Conservation (phyloP, 176 grass and related monocot genomes). For the Paspalum notatum region DNA sequence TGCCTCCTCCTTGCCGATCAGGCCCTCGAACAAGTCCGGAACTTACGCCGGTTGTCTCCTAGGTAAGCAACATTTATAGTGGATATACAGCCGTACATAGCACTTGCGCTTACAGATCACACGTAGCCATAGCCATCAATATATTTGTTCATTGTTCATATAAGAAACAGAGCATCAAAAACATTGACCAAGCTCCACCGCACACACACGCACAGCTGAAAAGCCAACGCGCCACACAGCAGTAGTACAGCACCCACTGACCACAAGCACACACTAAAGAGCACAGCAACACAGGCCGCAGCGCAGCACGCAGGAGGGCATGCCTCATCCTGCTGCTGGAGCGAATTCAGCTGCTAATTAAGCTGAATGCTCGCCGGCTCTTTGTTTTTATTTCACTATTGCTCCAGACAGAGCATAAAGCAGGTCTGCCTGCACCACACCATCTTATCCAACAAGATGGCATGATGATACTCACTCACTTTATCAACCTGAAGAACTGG, state of each 20-base stretch:
- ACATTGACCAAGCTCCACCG: too few species aligned
- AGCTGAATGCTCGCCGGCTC: background rate
- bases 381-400: background rate
- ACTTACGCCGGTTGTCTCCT: background rate
- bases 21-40: too few species aligned
- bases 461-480: background rate
- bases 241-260: too few species aligned
- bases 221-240: too few species aligned
- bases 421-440: background rate
- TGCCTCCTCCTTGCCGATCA: too few species aligned
- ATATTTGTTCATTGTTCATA: too few species aligned
- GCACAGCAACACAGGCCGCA: too few species aligned
- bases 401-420: background rate
- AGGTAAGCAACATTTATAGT: background rate
- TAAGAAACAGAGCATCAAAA: too few species aligned
- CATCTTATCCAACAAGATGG: background rate
- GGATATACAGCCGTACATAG: background rate
- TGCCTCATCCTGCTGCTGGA: background rate
- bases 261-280: background rate
- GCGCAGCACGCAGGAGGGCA: background rate
- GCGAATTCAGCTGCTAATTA: too few species aligned
- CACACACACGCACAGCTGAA: too few species aligned
- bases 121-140: background rate
- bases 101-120: background rate
- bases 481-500: background rate